Conservation (phyloP, 1,284 basidiomycete genomes). For the Trichosporon ovoides region DNA sequence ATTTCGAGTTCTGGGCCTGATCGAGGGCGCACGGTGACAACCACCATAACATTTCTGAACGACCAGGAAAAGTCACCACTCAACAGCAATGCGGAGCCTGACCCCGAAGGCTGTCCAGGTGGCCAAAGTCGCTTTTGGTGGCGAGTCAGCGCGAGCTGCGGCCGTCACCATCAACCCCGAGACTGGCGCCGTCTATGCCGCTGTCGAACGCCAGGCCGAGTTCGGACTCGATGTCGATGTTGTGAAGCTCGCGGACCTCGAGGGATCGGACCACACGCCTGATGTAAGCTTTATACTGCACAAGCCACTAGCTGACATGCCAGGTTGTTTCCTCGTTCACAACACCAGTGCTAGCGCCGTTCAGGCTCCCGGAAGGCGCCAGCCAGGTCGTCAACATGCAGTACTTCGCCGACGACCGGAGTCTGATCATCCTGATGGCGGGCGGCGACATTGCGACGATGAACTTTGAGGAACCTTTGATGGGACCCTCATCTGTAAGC, state of each 20-base stretch:
- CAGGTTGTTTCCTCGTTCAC: slow-evolving; percentile 34
- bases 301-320: background rate
- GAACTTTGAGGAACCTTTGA: slow-evolving; percentile 52
- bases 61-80: background rate
- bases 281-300: background rate
- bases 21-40: background rate
- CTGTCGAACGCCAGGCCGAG: slow-evolving; percentile 54
- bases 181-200: slow-evolving; percentile 57
- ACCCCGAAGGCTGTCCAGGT: slow-evolving; percentile 26
- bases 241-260: slow-evolving; percentile 43
- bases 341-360: slow-evolving; percentile 34
- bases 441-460: slow-evolving; percentile 73
- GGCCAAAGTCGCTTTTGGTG: background rate
- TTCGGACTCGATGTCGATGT: slow-evolving; percentile 59
- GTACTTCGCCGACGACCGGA: slow-evolving; percentile 62
- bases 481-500: slow-evolving; percentile 49
- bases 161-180: slow-evolving; percentile 58
- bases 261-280: slow-evolving; percentile 19
- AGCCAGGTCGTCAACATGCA: slow-evolving; percentile 59
- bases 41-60: background rate
- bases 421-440: slow-evolving; percentile 60
- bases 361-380: slow-evolving; percentile 28
- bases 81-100: slow-evolving; percentile 27
- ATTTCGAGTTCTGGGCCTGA: slow-evolving; percentile 2
- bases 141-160: slow-evolving; percentile 5